Percentiles rank a stretch among this genome's conserved stretches.
phyloP scores from a whole-genome alignment of 2,329 filamentous ascomycete genomes.

The Zelopaecilomyces penicillatus region DNA sequence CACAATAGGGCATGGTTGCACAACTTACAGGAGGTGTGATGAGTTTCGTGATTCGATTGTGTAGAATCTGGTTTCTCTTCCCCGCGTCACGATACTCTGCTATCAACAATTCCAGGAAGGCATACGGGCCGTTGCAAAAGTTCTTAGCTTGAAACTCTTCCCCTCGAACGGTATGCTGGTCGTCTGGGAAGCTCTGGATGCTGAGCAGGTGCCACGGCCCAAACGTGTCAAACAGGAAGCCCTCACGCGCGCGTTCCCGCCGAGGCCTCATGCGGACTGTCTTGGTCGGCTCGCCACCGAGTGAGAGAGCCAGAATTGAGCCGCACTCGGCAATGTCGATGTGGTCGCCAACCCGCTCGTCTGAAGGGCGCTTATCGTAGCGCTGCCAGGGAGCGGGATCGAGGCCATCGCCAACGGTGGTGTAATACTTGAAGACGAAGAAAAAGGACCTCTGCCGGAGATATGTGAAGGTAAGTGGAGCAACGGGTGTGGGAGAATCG shows the following conservation, averaged over 20 bases:
- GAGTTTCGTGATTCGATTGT: constrained; percentile 47
- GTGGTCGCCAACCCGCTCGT: constrained; percentile 36
- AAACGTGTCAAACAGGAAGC: constrained; percentile 49
- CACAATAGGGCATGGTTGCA: constrained; percentile 1
- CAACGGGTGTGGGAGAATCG: constrained; percentile 1
- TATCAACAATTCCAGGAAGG: constrained; percentile 50
- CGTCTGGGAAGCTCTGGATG: constrained; percentile 52
- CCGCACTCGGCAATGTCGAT: constrained; percentile 52
- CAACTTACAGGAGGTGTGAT: constrained; percentile 45
- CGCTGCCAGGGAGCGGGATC: constrained; percentile 52
- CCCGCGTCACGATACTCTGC: constrained; percentile 53
- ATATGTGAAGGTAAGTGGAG: constrained; percentile 17
- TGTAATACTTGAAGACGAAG: constrained; percentile 59
- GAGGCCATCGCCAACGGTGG: constrained; percentile 46
- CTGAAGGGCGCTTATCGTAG: constrained; percentile 37
- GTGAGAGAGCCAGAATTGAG: constrained; percentile 49
- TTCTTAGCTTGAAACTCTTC: constrained; percentile 45
- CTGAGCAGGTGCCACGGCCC: constrained; percentile 52
- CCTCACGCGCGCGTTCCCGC: constrained; percentile 38
- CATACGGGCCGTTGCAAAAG: constrained; percentile 53
- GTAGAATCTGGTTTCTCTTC: constrained; percentile 49
- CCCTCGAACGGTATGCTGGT: constrained; percentile 45
- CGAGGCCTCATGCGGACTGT: constrained; percentile 41
- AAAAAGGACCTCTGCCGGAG: constrained; percentile 49
- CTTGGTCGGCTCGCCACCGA: constrained; percentile 42